These are phyloP conservation scores for Trapa bicornis DNA, from an alignment of 345 rosid genomes.

Conservation along the genomic window DNA sequence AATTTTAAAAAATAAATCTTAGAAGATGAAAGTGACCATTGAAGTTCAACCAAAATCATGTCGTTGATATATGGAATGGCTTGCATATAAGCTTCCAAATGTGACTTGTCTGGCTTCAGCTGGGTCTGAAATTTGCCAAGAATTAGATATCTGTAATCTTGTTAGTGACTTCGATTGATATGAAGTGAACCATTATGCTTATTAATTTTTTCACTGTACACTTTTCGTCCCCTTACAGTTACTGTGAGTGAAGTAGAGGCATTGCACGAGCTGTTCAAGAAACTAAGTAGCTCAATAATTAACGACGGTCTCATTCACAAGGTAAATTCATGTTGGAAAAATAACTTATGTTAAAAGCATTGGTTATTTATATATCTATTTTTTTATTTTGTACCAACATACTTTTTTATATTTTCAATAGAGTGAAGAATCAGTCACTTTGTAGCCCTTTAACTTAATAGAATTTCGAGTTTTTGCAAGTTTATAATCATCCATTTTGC, in stretches of 20 bases:
- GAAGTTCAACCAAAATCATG: neutral
- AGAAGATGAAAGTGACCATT: neutral
- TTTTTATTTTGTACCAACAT: too few relatives aligned
- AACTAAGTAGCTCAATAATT: constrained; percentile 71
- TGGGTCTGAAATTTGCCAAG: neutral
- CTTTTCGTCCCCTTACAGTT: constrained; percentile 32
- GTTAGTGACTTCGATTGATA: neutral
- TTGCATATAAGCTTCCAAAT: neutral
- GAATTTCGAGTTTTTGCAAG: neutral
- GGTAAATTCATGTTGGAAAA: constrained; percentile 23
- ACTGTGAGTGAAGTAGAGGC: constrained; percentile 71
- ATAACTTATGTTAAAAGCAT: neutral
- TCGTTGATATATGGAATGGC: neutral
- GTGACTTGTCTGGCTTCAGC: neutral
- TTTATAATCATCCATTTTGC: too few relatives aligned
- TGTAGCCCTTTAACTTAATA: neutral
- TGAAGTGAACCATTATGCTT: neutral
- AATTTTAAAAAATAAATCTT: neutral
- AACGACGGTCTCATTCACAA: constrained; percentile 85
- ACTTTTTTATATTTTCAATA: neutral
- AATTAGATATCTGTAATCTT: neutral
- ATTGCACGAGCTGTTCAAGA: constrained; percentile 64
- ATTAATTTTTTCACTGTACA: neutral
- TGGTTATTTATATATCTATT: neutral
- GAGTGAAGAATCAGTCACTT: neutral